Base-by-base conservation (phyloP, 495 filamentous ascomycete species). In the Parathielavia appendiculata region DNA sequence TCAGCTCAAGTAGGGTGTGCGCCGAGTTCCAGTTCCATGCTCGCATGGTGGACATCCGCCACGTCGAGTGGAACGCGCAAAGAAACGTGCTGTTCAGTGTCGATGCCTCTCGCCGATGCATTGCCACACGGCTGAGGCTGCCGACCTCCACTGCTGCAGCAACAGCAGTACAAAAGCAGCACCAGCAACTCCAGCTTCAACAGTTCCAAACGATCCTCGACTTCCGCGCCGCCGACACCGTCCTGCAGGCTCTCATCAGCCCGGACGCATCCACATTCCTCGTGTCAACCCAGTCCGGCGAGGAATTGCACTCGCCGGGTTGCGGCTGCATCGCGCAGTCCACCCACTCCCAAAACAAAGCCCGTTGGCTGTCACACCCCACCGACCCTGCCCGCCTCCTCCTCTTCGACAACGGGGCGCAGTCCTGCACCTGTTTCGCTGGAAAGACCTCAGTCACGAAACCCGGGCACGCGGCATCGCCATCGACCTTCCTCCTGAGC, bases 41-140 rank as follows among this genome's bases (percentile, higher is more conserved):
- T 5, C 51, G 54, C 22, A 62, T 62, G 58, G 54, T 58, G 5
- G 51, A 54, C 16, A 60, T 67, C 22, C 59, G 53, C 1, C 65
- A 67, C 30, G 55, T 67, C 12, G 59, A 61, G 34, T 67, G 64
- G 64, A 64, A 62, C 26, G 38, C 47, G 12, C 40, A 64, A 36
- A 35, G 20, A 16, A 64, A 62, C 22, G 50, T 62, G 10, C 59
- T 67, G 35, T 62, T 64, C 51, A 64, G 62, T 30, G 52, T 64
- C 8, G 62, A 64, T 35, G 58, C 50, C 13, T 59, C 58, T 4
- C 48, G 59, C 6, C 54, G 62, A n/a, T 67, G 64, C 52, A 57
- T 67, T 35, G 58, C 54, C 9, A 64, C 62, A 11, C 41, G 30
- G 32, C 12, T 67, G 4, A 23, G 51, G 11, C 45, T 58, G 11